These are phyloP conservation scores for Pyrenochaeta sp. DNA, from an alignment of 2,329 filamentous ascomycete genomes.

Conservation along the genomic window DNA sequence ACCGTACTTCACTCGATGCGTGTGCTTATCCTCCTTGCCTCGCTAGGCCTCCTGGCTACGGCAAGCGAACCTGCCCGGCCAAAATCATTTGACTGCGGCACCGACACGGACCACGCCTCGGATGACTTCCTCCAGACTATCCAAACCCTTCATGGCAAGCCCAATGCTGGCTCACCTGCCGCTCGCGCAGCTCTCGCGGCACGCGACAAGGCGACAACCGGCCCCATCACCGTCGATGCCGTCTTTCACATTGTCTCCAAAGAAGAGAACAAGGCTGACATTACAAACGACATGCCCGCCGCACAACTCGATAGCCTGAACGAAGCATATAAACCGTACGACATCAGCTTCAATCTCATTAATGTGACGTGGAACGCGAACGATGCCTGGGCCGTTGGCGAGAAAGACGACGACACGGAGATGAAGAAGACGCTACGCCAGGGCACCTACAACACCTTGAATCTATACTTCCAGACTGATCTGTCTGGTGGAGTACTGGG, in stretches of 20 bases:
- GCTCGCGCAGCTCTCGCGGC: constrained; percentile 37
- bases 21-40: constrained; percentile 44
- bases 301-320: constrained; percentile 53
- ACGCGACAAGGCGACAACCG: constrained; percentile 26
- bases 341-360: constrained; percentile 60
- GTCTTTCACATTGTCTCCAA: constrained; percentile 59
- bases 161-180: constrained; percentile 34
- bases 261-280: constrained; percentile 42
- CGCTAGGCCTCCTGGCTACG: constrained; percentile 31
- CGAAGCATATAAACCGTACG: constrained; percentile 58
- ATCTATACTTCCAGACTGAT: constrained; percentile 68
- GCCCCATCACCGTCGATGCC: constrained; percentile 49
- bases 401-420: constrained; percentile 55
- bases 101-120: constrained; percentile 46
- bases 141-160: constrained; percentile 42
- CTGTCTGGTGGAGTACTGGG: constrained; percentile 60
- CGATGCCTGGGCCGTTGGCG: constrained; percentile 62
- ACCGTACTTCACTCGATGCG: constrained; percentile 30
- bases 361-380: constrained; percentile 62
- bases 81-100: constrained; percentile 56
- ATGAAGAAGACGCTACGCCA: constrained; percentile 64
- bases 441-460: constrained; percentile 63
- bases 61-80: constrained; percentile 25
- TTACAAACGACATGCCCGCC: constrained; percentile 53
- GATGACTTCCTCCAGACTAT: constrained; percentile 52